Percentiles rank a stretch among this genome's conserved stretches.
phyloP scores from a whole-genome alignment of 805 yeast genomes.

The Sugiyamaella valdiviana region DNA sequence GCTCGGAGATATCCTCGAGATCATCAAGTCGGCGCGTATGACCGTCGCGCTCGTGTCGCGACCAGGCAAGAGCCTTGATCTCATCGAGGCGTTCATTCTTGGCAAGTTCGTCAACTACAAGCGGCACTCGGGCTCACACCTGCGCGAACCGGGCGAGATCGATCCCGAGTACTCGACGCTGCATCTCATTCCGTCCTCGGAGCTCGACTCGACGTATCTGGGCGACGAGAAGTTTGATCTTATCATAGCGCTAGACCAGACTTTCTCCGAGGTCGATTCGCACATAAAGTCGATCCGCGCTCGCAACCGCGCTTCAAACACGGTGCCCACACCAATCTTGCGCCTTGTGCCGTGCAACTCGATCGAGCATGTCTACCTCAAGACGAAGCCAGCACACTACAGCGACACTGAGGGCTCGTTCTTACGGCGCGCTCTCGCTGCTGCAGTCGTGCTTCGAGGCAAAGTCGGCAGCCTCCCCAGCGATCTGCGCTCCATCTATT shows the following conservation, averaged over 20 bases:
- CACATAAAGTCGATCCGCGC: slow-evolving; percentile 32
- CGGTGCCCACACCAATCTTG: slow-evolving; percentile 48
- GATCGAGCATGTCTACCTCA: slow-evolving; percentile 61
- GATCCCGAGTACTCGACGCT: slow-evolving; percentile 29
- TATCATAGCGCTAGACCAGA: slow-evolving; percentile 57
- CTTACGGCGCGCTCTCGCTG: slow-evolving; percentile 67
- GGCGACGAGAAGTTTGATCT: slow-evolving; percentile 42
- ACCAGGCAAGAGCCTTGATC: slow-evolving; percentile 62
- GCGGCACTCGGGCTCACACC: slow-evolving; percentile 59
- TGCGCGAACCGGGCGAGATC: slow-evolving; percentile 41
- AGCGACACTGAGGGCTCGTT: slow-evolving; percentile 33
- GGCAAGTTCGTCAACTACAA: slow-evolving; percentile 63
- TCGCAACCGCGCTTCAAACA: slow-evolving; percentile 27
- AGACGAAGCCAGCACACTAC: slow-evolving; percentile 20
- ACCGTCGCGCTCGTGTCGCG: slow-evolving; percentile 66
- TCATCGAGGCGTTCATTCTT: slow-evolving; percentile 70
- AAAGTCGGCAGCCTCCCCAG: slow-evolving; percentile 78
- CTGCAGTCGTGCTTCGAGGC: slow-evolving; percentile 75
- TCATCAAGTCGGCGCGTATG: slow-evolving; percentile 41
- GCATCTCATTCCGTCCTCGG: slow-evolving; percentile 42
- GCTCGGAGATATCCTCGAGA: slow-evolving; percentile 54
- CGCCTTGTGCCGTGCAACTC: slow-evolving; percentile 72
- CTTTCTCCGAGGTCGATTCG: slow-evolving; percentile 41
- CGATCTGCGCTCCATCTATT: slow-evolving; percentile 67
- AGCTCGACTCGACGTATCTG: slow-evolving; percentile 23